phyloP scores from a whole-genome alignment of 345 rosid genomes.

The Garcia nutans region DNA sequence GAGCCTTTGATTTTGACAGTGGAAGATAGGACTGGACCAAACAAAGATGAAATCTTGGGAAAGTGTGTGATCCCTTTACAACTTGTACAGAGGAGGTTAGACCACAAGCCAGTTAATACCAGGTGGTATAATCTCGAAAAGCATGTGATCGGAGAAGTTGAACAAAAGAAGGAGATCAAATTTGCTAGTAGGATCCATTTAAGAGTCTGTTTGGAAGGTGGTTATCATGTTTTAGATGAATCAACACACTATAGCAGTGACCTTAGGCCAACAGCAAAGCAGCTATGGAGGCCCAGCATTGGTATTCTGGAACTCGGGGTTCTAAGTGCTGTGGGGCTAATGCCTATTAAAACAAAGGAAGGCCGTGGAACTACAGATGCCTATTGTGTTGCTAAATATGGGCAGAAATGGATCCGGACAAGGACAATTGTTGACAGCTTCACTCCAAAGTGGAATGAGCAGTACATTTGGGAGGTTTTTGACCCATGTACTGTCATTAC shows the following conservation, averaged over 20 bases:
- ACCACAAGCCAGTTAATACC: conserved; percentile 33
- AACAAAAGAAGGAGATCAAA: conserved; percentile 28
- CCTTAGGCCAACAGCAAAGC: conserved; percentile 36
- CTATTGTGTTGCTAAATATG: conserved; percentile 33
- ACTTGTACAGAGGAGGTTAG: conserved; percentile 29
- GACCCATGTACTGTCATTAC: conserved; percentile 38
- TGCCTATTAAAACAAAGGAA: conserved; percentile 30
- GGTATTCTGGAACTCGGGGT: conserved; percentile 33
- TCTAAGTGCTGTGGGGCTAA: conserved; percentile 27
- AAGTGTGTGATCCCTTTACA: conserved; percentile 30
- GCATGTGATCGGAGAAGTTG: conserved; percentile 24
- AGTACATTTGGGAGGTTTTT: conserved; percentile 35
- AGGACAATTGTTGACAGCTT: conserved; percentile 33
- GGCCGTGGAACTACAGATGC: conserved; percentile 33
- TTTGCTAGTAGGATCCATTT: conserved; percentile 32
- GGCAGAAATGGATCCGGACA: conserved; percentile 36
- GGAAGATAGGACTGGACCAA: conserved; percentile 25
- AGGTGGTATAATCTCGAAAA: conserved; percentile 35
- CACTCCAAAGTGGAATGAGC: conserved; percentile 32
- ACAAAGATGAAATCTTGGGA: conserved; percentile 30
- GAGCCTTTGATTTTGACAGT: conserved; percentile 34
- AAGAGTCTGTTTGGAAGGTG: conserved; percentile 31
- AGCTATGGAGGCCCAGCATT: conserved; percentile 36
- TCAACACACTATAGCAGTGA: conserved; percentile 35
- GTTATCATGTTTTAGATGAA: conserved; percentile 36